phyloP scores from a whole-genome alignment of 2,329 filamentous ascomycete species.

The Emmonsia crescens region DNA sequence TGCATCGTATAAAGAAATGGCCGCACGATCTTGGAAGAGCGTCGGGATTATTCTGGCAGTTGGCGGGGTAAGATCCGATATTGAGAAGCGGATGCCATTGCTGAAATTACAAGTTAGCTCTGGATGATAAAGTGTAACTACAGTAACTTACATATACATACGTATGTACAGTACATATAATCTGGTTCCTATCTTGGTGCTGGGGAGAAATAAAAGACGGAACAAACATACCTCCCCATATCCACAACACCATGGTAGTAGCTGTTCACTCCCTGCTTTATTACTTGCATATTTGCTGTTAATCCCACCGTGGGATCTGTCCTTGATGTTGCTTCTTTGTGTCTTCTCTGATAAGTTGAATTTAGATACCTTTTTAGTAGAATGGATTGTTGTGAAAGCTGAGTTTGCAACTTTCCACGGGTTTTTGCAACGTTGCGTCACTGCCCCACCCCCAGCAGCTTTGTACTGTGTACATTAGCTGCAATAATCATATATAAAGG shows the following conservation, averaged over 20 bases:
- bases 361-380: too few relatives aligned
- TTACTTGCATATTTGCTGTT: background rate
- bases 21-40: slow-evolving; percentile 64
- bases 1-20: slow-evolving; percentile 81
- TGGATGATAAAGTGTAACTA: background rate
- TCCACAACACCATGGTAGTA: slow-evolving; percentile 29
- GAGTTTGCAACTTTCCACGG: background rate
- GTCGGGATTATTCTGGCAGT: slow-evolving; percentile 63
- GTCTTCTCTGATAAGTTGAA: background rate
- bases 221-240: slow-evolving; percentile 29
- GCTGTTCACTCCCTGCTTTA: background rate
- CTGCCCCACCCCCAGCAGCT: background rate
- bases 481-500: background rate
- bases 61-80: slow-evolving; percentile 65
- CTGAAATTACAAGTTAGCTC: slow-evolving; percentile 23
- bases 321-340: slow-evolving; percentile 2
- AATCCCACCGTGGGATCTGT: background rate
- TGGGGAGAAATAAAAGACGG: background rate
- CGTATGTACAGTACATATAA: background rate
- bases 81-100: slow-evolving; percentile 89
- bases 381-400: background rate
- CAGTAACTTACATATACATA: background rate
- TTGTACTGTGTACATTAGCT: too few relatives aligned
- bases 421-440: background rate
- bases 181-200: background rate